phyloP scores from a whole-genome alignment of 2,329 filamentous ascomycete genomes.

The Botrytis byssoidea region DNA sequence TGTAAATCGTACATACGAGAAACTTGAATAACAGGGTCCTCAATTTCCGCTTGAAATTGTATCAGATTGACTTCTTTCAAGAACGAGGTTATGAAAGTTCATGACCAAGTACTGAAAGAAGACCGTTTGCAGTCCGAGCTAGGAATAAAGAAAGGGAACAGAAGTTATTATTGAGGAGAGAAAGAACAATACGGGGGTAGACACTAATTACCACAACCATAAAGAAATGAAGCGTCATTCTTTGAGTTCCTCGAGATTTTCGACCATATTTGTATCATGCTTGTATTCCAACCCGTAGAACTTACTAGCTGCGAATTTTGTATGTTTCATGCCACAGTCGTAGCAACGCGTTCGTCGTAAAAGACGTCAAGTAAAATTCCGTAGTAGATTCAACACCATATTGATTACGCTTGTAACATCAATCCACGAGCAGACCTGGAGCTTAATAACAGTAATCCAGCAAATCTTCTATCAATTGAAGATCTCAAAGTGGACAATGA shows the following conservation, averaged over 20 bases:
- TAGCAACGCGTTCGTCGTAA: neutral
- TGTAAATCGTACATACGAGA: neutral
- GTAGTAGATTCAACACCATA: neutral
- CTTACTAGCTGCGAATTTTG: neutral
- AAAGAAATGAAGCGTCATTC: neutral
- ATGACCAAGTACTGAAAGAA: constrained; percentile 9
- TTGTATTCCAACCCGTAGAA: neutral
- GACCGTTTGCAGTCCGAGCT: constrained; percentile 9
- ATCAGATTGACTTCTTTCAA: neutral
- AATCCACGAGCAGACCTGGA: neutral
- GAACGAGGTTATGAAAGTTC: neutral
- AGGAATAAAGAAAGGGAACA: constrained; percentile 1
- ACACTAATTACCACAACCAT: neutral
- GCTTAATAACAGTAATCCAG: fast-evolving
- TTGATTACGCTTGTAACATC: neutral
- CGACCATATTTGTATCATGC: neutral
- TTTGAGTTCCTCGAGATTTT: neutral
- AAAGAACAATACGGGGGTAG: neutral
- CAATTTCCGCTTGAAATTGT: neutral
- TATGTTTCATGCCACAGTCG: neutral
- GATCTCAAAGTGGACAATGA: neutral
- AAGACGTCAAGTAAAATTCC: neutral
- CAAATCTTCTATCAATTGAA: neutral
- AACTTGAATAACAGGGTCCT: neutral
- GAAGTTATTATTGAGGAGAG: neutral